Evolutionary conservation across 148 eudicot genomes (phyloP).

Genomic region (Nepenthes gracilis): DNA sequence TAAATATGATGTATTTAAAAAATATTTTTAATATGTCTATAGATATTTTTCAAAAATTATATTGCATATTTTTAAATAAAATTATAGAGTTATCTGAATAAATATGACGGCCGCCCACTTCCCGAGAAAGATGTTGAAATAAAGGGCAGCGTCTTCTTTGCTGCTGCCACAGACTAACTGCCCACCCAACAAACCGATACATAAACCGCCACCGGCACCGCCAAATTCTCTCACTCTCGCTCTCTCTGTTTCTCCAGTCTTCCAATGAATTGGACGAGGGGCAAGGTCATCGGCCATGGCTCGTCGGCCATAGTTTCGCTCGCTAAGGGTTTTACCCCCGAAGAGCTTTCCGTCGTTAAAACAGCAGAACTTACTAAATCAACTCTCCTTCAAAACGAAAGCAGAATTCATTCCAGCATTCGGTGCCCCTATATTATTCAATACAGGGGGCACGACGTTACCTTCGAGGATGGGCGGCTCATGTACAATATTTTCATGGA

Average conservation of each 20-base stretch:
- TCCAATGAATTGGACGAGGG: conserved; percentile 20
- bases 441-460: conserved; percentile 20
- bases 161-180: neutral
- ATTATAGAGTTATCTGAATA: too few species aligned
- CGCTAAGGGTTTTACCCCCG: neutral
- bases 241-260: neutral
- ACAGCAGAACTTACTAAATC: conserved; percentile 6
- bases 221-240: neutral
- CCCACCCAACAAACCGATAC: neutral
- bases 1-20: too few species aligned
- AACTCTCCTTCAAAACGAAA: conserved; percentile 11
- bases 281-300: conserved; percentile 22
- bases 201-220: too few species aligned
- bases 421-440: conserved; percentile 17
- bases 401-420: conserved; percentile 14
- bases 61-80: too few species aligned
- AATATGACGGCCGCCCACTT: too few species aligned
- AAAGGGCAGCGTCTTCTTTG: neutral
- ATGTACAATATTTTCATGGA: conserved; percentile 24
- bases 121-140: neutral
- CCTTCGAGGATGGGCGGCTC: conserved; percentile 8
- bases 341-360: conserved; percentile 7
- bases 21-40: too few species aligned
- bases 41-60: too few species aligned
- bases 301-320: conserved; percentile 17